Percentiles rank a stretch among this genome's conserved stretches.
These are phyloP conservation scores for Tylopilus vinaceipallidus DNA, from an alignment of 768 basidiomycete genomes.

Conservation along the genomic window DNA sequence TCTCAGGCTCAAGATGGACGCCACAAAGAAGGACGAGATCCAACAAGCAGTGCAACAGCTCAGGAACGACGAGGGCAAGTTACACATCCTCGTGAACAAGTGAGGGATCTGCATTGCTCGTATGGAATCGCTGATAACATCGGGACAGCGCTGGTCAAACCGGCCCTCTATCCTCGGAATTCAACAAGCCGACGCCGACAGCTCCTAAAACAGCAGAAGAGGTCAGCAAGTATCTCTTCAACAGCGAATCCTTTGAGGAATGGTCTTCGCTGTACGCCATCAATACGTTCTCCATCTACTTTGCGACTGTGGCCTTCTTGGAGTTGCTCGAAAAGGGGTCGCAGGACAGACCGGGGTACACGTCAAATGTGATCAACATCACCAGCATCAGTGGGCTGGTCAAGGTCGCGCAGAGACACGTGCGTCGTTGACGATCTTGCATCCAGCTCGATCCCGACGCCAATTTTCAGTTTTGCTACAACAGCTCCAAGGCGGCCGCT, in stretches of 20 bases:
- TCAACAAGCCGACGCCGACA: slow-evolving; percentile 53
- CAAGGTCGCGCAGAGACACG: slow-evolving; percentile 74
- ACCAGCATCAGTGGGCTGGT: slow-evolving; percentile 74
- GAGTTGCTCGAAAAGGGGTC: slow-evolving; percentile 74
- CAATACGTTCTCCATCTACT: slow-evolving; percentile 77
- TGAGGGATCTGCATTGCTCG: slow-evolving; percentile 30
- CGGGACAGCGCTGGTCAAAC: slow-evolving; percentile 65
- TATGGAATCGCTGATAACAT: neutral
- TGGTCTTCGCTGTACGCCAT: slow-evolving; percentile 64
- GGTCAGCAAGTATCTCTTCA: slow-evolving; percentile 66
- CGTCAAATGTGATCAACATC: slow-evolving; percentile 70
- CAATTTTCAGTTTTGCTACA: slow-evolving; percentile 71
- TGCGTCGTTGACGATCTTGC: slow-evolving; percentile 35
- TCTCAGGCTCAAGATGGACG: slow-evolving; percentile 64
- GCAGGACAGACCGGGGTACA: slow-evolving; percentile 53
- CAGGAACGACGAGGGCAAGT: slow-evolving; percentile 49
- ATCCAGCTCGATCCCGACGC: neutral
- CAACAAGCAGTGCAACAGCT: slow-evolving; percentile 43
- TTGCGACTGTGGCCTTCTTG: slow-evolving; percentile 73
- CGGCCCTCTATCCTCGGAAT: slow-evolving; percentile 61
- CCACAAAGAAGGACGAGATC: slow-evolving; percentile 69
- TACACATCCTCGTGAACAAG: slow-evolving; percentile 86
- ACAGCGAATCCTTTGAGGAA: slow-evolving; percentile 57
- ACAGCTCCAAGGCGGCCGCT: slow-evolving; percentile 76
- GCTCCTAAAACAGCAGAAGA: slow-evolving; percentile 63